Conservation (phyloP, 2,329 filamentous ascomycete species). For the Pleomassaria siparia region DNA sequence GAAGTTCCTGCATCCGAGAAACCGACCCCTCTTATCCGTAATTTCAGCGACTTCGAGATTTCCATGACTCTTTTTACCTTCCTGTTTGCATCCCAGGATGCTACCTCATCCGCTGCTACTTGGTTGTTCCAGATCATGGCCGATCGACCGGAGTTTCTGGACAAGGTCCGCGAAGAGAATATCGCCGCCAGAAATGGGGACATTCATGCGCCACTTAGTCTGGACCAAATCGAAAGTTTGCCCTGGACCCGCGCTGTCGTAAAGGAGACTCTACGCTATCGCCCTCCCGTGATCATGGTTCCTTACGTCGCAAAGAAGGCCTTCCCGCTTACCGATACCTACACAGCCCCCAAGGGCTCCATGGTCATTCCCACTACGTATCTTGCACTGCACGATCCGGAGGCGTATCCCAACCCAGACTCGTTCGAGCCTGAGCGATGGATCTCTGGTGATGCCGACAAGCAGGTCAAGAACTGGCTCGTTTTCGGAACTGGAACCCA, state of each 20-base stretch:
- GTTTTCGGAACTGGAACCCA: conserved; percentile 96
- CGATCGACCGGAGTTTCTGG: conserved; percentile 83
- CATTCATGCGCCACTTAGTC: conserved; percentile 64
- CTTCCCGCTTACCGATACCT: conserved; percentile 81
- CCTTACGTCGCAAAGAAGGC: conserved; percentile 91
- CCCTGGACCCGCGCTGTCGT: conserved; percentile 87
- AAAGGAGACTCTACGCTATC: conserved; percentile 67
- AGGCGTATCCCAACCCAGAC: conserved; percentile 86
- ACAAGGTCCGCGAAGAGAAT: conserved; percentile 88
- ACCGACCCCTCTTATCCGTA: conserved; percentile 77
- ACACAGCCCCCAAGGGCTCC: conserved; percentile 87
- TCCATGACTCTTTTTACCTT: conserved; percentile 91
- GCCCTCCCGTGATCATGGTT: conserved; percentile 93
- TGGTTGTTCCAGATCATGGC: conserved; percentile 94
- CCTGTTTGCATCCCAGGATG: conserved; percentile 94
- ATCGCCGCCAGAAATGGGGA: conserved; percentile 72
- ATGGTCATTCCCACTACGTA: conserved; percentile 94
- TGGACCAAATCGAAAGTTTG: conserved; percentile 86
- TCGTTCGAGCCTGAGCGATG: conserved; percentile 88
- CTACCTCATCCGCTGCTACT: conserved; percentile 86
- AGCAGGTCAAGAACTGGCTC: conserved; percentile 90
- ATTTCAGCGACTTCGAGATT: conserved; percentile 87
- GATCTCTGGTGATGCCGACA: conserved; percentile 83
- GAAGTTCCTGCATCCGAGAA: conserved; percentile 72
- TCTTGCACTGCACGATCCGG: conserved; percentile 84